phyloP scores from a whole-genome alignment of 2,329 filamentous ascomycete genomes.

The Kalaharituber pfeilii region DNA sequence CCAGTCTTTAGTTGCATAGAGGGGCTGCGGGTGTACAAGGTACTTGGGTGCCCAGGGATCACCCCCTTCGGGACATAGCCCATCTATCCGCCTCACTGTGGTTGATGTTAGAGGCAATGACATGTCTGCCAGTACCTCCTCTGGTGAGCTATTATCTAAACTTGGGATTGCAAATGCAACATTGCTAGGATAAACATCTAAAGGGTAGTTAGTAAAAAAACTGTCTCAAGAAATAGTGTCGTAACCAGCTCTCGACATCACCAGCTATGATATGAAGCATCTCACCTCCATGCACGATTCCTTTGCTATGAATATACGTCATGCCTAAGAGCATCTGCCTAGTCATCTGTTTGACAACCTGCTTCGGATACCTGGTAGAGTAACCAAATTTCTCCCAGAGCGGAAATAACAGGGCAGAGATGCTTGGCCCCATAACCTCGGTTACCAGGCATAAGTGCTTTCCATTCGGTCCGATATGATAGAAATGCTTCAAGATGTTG shows the following conservation, averaged over 20 bases:
- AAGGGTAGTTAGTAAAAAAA: too few relatives aligned
- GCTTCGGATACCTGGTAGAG: background rate
- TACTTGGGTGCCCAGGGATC: background rate
- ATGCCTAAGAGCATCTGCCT: background rate
- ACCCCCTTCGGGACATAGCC: background rate
- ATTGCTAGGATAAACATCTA: background rate
- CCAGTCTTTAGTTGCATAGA: background rate
- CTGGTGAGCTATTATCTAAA: background rate
- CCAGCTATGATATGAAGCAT: too few relatives aligned
- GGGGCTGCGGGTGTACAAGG: background rate
- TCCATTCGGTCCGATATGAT: slow-evolving; percentile 1
- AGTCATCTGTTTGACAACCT: slow-evolving; percentile 3
- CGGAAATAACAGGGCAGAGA: background rate
- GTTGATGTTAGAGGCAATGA: background rate
- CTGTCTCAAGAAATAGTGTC: too few relatives aligned
- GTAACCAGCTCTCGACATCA: too few relatives aligned
- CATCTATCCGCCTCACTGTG: background rate
- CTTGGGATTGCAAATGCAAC: background rate
- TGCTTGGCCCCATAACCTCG: slow-evolving; percentile 1
- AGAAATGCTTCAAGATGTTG: slow-evolving; percentile 2
- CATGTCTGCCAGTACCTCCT: background rate
- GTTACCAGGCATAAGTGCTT: slow-evolving; percentile 4
- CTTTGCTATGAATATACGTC: background rate
- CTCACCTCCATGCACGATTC: slow-evolving; percentile 2
- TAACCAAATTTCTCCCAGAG: background rate